Evolutionary conservation across 2,329 filamentous ascomycete species (phyloP), one percentile per base, ranked within the genome.

Genomic region (Nigrospora oryzae): DNA sequence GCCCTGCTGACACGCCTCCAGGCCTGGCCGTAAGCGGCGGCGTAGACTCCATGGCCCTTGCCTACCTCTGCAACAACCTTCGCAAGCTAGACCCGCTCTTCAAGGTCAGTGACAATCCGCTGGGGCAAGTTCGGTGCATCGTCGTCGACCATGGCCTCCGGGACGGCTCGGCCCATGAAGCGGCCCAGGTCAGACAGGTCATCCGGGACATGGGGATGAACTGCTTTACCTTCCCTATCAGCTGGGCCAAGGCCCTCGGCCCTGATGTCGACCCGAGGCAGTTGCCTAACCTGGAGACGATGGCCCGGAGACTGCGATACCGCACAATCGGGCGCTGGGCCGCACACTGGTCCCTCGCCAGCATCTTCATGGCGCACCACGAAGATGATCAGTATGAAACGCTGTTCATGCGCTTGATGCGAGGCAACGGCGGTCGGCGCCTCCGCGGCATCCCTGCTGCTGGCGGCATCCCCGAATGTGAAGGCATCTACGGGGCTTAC

Each of bases 41-140:
- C 8, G 86, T 93, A 35, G 93, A 98, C 64, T 97, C 91, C n/a
- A 98, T 97, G 90, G 91, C 91, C 28, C 71, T 98, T 48, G 89
- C 89, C 45, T 81, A 73, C 48, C 74, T 97, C 33, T 87, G 86
- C 59, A 74, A 71, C 40, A 63, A 69, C 38, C 55, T 75, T 33
- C 63, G 64, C 34, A 59, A 49, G 3, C 48, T 49, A 3, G 56
- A 67, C 38, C 57, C 56, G 2, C 47, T 53, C 23, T 56, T 69
- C 49, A 64, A 52, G 37, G 57, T 79, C 23, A 66, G 65, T 32
- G 74, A 74, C 53, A 69, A 73, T 47, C 65, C 69, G 13, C 56
- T 70, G 34, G 35, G 44, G 23, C 53, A 55, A 35, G 71, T 74
- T 46, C 54, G 63, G 30, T 73, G 65, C 38, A 52, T 79, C 42